Evolutionary conservation across 2,329 filamentous ascomycete species (phyloP).

Genomic region (Aspergillus flavus): DNA sequence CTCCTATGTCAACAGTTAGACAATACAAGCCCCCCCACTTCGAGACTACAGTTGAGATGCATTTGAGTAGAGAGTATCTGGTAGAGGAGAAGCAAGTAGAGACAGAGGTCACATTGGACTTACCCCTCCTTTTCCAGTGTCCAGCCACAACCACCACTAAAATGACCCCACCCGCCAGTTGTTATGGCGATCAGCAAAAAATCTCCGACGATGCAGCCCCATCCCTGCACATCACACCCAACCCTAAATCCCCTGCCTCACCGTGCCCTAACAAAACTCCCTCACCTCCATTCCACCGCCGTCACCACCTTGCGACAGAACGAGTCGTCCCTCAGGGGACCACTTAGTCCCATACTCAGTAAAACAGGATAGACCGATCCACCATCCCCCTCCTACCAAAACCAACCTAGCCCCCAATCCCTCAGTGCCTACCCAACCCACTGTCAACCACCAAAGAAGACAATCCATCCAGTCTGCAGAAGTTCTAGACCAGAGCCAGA

Average conservation of each 20-base stretch:
- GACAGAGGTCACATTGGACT: background rate
- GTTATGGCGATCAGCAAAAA: background rate
- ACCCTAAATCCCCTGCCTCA: background rate
- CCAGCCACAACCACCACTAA: background rate
- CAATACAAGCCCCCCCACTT: background rate
- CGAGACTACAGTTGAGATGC: background rate
- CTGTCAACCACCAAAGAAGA: background rate
- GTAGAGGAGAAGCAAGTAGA: background rate
- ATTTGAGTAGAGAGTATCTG: background rate
- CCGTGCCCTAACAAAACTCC: background rate
- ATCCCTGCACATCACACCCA: background rate
- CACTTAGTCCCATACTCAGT: background rate
- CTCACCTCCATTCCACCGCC: background rate
- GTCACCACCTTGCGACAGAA: background rate
- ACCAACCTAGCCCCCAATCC: background rate
- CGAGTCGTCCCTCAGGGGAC: background rate
- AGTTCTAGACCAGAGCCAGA: background rate
- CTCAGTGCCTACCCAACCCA: background rate
- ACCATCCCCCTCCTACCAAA: background rate
- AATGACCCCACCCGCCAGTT: background rate
- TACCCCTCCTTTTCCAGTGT: background rate
- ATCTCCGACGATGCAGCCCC: background rate
- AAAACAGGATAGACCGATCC: background rate
- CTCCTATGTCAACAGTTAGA: background rate
- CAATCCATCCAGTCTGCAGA: background rate